These are phyloP conservation scores for Ogataea thermomethanolica DNA, from an alignment of 805 yeast genomes.

Conservation along the genomic window DNA sequence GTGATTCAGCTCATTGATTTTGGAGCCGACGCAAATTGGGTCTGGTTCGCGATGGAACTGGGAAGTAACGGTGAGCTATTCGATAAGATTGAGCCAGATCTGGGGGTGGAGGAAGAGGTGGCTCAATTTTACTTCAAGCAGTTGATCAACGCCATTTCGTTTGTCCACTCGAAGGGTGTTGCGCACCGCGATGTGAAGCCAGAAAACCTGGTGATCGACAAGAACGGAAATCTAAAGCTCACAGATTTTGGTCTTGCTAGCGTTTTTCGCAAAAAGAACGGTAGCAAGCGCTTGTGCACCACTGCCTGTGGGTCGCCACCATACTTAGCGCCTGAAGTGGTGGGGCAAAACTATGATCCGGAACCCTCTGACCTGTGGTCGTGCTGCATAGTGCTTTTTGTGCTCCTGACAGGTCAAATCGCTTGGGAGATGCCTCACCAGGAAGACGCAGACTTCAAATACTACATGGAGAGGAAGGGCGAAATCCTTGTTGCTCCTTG, in stretches of 20 bases:
- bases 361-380: conserved; percentile 66
- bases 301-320: conserved; percentile 74
- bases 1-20: conserved; percentile 52
- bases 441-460: conserved; percentile 43
- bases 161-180: conserved; percentile 59
- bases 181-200: conserved; percentile 71
- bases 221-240: conserved; percentile 62
- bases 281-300: conserved; percentile 42
- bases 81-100: conserved; percentile 75
- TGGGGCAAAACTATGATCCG: conserved; percentile 49
- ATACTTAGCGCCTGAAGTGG: conserved; percentile 74
- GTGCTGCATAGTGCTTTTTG: conserved; percentile 61
- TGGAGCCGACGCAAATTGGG: conserved; percentile 53
- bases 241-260: conserved; percentile 78
- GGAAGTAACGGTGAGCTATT: conserved; percentile 76
- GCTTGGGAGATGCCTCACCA: conserved; percentile 68
- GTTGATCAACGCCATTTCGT: conserved; percentile 55
- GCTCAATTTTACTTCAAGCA: conserved; percentile 71
- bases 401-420: conserved; percentile 58
- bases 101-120: conserved; percentile 61
- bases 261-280: conserved; percentile 48
- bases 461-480: conserved; percentile 41
- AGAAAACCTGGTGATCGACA: conserved; percentile 62
- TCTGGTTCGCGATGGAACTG: conserved; percentile 64
- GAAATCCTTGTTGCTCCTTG: conserved; percentile 48